phyloP scores from a whole-genome alignment of 352 stramenopile species.

The Phytophthora nicotianae region DNA sequence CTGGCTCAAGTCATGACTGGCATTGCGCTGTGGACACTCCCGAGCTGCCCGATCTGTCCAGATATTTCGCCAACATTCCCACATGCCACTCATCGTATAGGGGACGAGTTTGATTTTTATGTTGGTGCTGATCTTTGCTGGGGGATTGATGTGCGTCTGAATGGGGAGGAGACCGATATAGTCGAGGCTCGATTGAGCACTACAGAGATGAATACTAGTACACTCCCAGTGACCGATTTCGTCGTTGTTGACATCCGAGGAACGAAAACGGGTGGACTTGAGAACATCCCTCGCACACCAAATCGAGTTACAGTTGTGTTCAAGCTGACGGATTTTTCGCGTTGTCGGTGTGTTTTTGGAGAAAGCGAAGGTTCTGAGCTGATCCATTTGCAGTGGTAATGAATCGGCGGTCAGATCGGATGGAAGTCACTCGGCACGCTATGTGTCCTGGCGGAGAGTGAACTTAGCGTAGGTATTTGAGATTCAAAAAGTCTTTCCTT shows the following conservation, averaged over 20 bases:
- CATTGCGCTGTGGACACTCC: not conserved
- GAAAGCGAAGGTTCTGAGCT: not conserved
- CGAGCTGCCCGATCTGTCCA: not conserved
- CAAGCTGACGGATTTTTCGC: not conserved
- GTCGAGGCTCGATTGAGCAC: not conserved
- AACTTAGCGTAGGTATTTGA: too few species aligned
- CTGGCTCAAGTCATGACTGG: not conserved
- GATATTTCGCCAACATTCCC: not conserved
- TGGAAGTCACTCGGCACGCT: too few species aligned
- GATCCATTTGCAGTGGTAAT: not conserved
- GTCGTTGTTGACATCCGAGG: not conserved
- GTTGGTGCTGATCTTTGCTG: not conserved
- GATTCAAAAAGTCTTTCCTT: too few species aligned
- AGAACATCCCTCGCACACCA: not conserved
- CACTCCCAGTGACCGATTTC: not conserved
- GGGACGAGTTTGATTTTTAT: conserved; percentile 1
- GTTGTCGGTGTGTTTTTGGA: not conserved
- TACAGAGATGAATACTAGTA: not conserved
- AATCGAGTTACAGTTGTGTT: not conserved
- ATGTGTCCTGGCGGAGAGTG: too few species aligned
- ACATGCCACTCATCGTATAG: not conserved
- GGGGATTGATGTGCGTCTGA: not conserved
- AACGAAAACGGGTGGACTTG: not conserved
- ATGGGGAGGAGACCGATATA: not conserved
- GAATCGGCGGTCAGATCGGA: not conserved